Conservation (phyloP, 345 rosid genomes). For the Gossypium australe region DNA sequence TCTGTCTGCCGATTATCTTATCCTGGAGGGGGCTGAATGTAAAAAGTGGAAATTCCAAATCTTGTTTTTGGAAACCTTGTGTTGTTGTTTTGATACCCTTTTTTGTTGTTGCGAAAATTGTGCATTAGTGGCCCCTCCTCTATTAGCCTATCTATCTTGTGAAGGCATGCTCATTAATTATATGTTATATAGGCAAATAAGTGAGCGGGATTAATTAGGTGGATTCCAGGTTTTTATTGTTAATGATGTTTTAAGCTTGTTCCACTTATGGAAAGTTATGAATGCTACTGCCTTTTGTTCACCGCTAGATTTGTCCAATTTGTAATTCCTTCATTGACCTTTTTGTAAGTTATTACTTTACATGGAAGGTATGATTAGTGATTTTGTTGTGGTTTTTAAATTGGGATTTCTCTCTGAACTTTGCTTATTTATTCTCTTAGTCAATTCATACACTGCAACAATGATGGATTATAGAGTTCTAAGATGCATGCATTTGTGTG, state of each 20-base stretch:
- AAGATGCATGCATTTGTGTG: not conserved
- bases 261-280: not conserved
- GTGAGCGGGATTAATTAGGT: not conserved
- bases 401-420: not conserved
- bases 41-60: not conserved
- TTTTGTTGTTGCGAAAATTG: not conserved
- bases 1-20: not conserved
- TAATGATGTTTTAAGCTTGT: not conserved
- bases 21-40: constrained; percentile 4
- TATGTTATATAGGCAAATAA: not conserved
- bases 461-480: not conserved
- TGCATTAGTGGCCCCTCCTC: not conserved
- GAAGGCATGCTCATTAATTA: constrained; percentile 3
- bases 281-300: not conserved
- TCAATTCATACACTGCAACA: not conserved
- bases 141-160: not conserved
- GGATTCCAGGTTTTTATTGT: not conserved
- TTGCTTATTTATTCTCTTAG: no score
- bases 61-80: not conserved
- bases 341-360: not conserved
- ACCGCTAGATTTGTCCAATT: not conserved
- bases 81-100: not conserved
- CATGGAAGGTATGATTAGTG: not conserved
- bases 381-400: not conserved
- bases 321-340: not conserved